A percentile compares a stretch with the other conserved stretches of the same genome.
Conservation (phyloP, 2,329 filamentous ascomycete species). For the Aureobasidium sp. region DNA sequence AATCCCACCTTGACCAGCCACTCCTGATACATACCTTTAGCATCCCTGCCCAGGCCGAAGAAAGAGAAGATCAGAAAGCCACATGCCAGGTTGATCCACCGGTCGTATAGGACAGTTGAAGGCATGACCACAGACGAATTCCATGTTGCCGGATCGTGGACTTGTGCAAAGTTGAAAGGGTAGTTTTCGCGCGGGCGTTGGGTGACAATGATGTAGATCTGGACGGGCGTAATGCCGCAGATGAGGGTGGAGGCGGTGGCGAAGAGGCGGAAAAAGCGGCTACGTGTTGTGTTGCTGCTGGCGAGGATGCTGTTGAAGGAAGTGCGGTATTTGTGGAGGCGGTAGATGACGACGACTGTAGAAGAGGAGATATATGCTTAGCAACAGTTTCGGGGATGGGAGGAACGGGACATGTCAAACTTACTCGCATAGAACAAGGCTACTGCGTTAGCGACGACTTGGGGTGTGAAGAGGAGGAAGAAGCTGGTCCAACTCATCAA, state of each 20-base stretch:
- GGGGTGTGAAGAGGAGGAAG: conserved; percentile 46
- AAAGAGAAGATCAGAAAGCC: conserved; percentile 52
- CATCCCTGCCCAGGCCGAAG: conserved; percentile 34
- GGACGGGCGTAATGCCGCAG: conserved; percentile 44
- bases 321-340: conserved; percentile 51
- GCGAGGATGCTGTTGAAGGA: conserved; percentile 49
- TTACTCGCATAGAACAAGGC: conserved; percentile 50
- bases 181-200: conserved; percentile 29
- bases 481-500: conserved; percentile 44
- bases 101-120: conserved; percentile 41
- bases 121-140: conserved; percentile 40
- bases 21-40: conserved; percentile 42
- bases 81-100: conserved; percentile 48
- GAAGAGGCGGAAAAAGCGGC: conserved; percentile 54
- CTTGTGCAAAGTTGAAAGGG: conserved; percentile 39
- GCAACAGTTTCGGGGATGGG: neutral
- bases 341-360: conserved; percentile 49
- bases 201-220: conserved; percentile 41
- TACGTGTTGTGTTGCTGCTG: conserved; percentile 45
- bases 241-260: conserved; percentile 45
- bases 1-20: neutral
- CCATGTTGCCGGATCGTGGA: conserved; percentile 45
- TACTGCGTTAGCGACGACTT: conserved; percentile 44
- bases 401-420: conserved; percentile 21
- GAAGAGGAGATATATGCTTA: neutral